These are phyloP conservation scores for Sabuloglossum arenarium DNA, from an alignment of 495 filamentous ascomycete genomes.

Conservation along the genomic window DNA sequence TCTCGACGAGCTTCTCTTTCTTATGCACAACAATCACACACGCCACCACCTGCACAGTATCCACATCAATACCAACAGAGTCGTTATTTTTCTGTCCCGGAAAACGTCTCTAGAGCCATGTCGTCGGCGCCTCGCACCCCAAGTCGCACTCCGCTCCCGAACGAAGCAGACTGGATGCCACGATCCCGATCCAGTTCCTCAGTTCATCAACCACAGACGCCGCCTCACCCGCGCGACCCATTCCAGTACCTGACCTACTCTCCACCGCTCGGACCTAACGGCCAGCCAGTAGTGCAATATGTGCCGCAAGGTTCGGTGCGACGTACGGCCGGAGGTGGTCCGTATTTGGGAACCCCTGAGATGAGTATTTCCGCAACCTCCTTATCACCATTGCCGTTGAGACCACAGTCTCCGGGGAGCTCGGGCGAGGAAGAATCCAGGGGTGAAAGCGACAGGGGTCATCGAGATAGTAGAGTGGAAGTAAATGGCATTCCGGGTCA, in stretches of 20 bases:
- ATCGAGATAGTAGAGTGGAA: neutral
- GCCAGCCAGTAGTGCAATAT: neutral
- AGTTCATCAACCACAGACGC: neutral
- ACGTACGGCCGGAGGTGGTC: neutral
- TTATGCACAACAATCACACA: neutral
- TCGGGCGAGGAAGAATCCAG: neutral
- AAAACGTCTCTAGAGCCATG: neutral
- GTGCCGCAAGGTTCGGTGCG: neutral
- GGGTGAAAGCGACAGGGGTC: neutral
- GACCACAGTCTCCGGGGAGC: neutral
- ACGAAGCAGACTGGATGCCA: slow-evolving; percentile 3
- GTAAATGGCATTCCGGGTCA: neutral
- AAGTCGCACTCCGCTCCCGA: neutral
- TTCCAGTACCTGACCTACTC: slow-evolving; percentile 4
- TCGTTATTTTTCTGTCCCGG: slow-evolving; percentile 4
- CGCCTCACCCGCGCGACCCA: neutral
- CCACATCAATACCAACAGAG: neutral
- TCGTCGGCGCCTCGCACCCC: neutral
- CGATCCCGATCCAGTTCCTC: slow-evolving; percentile 2
- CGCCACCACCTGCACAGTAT: neutral
- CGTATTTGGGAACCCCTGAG: neutral
- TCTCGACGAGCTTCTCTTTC: neutral
- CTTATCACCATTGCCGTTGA: neutral
- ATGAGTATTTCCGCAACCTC: neutral
- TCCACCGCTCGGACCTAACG: neutral